Conservation (phyloP, 2,329 filamentous ascomycete genomes). For the Fusarium sterilihyphosum region DNA sequence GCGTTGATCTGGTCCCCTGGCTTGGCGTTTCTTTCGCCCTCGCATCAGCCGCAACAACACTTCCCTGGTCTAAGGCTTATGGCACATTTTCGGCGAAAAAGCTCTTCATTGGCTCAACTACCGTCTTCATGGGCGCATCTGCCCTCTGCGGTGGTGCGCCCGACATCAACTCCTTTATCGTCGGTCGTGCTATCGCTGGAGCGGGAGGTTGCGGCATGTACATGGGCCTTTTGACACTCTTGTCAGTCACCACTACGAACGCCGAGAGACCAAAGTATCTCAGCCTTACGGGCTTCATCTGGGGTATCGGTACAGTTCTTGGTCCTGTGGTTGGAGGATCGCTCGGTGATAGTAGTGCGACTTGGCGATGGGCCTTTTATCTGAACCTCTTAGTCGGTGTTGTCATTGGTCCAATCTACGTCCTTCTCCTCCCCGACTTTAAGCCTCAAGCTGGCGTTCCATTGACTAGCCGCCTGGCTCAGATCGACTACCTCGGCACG, state of each 20-base stretch:
- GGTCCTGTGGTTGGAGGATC: constrained; percentile 45
- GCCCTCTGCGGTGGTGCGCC: constrained; percentile 53
- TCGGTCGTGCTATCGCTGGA: constrained; percentile 55
- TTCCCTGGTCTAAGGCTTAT: constrained; percentile 16
- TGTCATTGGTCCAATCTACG: constrained; percentile 12
- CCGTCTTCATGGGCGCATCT: constrained; percentile 43
- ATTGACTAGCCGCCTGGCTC: background rate
- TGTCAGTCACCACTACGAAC: constrained; percentile 22
- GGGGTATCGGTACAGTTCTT: constrained; percentile 55
- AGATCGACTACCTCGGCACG: constrained; percentile 54
- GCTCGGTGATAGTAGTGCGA: constrained; percentile 9
- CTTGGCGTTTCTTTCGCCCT: constrained; percentile 40
- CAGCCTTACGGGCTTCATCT: constrained; percentile 39
- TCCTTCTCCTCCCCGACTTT: constrained; percentile 14
- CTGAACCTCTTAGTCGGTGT: constrained; percentile 21
- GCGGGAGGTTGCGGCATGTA: constrained; percentile 51
- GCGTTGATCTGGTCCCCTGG: constrained; percentile 30
- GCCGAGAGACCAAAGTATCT: constrained; percentile 36
- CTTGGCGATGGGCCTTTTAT: constrained; percentile 44
- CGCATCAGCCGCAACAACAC: constrained; percentile 18
- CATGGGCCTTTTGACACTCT: constrained; percentile 16
- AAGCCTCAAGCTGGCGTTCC: constrained; percentile 1
- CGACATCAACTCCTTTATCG: constrained; percentile 54
- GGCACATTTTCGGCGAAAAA: constrained; percentile 41
- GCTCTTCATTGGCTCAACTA: constrained; percentile 33